Evolutionary conservation across 495 filamentous ascomycete species (phyloP).

Genomic region (Trichoderma virens): DNA sequence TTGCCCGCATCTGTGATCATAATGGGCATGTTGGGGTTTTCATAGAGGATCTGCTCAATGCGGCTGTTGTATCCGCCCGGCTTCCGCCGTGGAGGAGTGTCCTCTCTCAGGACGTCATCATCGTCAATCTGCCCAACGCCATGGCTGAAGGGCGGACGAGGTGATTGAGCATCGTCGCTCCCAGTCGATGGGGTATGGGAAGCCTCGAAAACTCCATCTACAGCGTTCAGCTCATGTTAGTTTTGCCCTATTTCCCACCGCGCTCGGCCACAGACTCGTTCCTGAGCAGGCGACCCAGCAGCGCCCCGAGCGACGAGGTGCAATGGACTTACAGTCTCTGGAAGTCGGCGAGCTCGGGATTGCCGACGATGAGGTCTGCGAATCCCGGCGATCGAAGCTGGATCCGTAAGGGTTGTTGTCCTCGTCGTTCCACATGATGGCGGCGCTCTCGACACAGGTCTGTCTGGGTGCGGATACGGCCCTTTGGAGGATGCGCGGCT

Average conservation of each 20-base stretch:
- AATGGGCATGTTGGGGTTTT: conserved; percentile 83
- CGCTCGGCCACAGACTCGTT: neutral
- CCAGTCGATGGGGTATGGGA: conserved; percentile 37
- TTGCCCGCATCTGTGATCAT: conserved; percentile 91
- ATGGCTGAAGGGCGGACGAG: conserved; percentile 19
- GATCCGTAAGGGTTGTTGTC: conserved; percentile 84
- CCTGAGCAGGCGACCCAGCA: neutral
- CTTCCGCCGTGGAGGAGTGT: conserved; percentile 51
- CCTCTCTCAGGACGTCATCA: conserved; percentile 54
- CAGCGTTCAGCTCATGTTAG: conserved; percentile 4
- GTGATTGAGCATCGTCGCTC: conserved; percentile 31
- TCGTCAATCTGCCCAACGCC: conserved; percentile 34
- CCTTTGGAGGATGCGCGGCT: neutral
- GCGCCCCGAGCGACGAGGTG: conserved; percentile 12
- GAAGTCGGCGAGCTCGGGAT: conserved; percentile 56
- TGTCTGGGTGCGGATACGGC: neutral
- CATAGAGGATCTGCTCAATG: conserved; percentile 92
- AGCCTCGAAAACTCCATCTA: conserved; percentile 21
- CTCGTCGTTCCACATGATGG: conserved; percentile 78
- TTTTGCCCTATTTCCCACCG: neutral
- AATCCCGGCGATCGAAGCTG: conserved; percentile 77
- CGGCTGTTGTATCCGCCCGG: conserved; percentile 87
- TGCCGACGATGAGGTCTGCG: conserved; percentile 61
- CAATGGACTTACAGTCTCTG: conserved; percentile 35
- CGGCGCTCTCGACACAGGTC: neutral